Evolutionary conservation across 345 rosid species (phyloP).

Genomic region (Gossypium turneri): DNA sequence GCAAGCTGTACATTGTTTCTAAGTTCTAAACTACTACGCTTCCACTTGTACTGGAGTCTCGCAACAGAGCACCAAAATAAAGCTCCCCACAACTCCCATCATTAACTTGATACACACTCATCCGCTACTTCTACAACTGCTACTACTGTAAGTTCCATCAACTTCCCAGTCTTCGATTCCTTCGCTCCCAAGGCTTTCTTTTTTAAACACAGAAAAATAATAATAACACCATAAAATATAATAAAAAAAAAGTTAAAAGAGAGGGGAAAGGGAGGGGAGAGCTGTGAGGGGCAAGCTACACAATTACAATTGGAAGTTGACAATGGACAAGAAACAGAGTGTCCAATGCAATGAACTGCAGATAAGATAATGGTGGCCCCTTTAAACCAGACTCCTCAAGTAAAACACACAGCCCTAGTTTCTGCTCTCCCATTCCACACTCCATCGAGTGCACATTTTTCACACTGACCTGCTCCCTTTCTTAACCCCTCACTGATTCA

Average conservation of each 20-base stretch:
- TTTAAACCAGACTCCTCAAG: background rate
- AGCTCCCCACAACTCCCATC: constrained; percentile 58
- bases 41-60: constrained; percentile 28
- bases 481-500: constrained; percentile 58
- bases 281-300: no score
- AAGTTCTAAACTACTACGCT: constrained; percentile 20
- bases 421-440: background rate
- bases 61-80: constrained; percentile 58
- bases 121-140: constrained; percentile 1
- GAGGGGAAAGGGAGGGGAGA: background rate
- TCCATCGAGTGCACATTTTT: background rate
- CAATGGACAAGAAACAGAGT: background rate
- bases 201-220: no score
- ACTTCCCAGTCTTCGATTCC: background rate
- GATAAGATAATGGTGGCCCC: background rate
- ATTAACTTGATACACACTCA: constrained; percentile 35
- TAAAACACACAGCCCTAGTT: background rate
- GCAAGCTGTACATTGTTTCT: constrained; percentile 30
- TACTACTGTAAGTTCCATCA: background rate
- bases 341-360: background rate
- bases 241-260: background rate
- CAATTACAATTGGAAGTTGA: no score
- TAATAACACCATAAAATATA: no score
- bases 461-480: constrained; percentile 5
- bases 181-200: background rate